phyloP scores from a whole-genome alignment of 2,329 filamentous ascomycete genomes.

The Calonectria pseudoturangicola region DNA sequence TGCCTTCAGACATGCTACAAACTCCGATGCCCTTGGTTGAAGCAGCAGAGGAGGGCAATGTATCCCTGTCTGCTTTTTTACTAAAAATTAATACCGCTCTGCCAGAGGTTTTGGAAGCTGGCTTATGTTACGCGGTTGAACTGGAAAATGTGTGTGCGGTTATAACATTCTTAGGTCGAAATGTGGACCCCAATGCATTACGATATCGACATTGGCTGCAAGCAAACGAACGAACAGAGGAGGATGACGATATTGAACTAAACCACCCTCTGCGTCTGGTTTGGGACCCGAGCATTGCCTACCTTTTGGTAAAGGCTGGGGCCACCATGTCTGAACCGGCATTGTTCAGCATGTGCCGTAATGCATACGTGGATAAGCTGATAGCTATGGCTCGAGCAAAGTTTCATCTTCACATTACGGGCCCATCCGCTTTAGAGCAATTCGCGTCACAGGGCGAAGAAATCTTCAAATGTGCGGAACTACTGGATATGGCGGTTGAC shows the following conservation, averaged over 20 bases:
- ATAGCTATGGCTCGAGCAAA: not conserved
- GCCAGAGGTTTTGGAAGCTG: not conserved
- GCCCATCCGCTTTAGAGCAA: not conserved
- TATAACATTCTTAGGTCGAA: conserved; percentile 7
- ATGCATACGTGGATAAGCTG: too few species aligned
- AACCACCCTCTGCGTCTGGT: not conserved
- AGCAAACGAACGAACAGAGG: not conserved
- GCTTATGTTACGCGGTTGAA: not conserved
- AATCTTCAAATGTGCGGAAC: not conserved
- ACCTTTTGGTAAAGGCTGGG: not conserved
- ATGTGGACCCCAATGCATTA: conserved; percentile 18
- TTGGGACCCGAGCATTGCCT: not conserved
- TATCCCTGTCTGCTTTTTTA: too few species aligned
- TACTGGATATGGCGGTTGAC: conserved; percentile 11
- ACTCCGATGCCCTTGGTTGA: too few species aligned
- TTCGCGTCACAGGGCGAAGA: not conserved
- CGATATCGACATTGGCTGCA: not conserved
- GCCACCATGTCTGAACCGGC: not conserved
- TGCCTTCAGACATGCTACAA: too few species aligned
- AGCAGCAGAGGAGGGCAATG: too few species aligned
- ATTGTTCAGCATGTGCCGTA: not conserved
- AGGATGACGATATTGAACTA: not conserved
- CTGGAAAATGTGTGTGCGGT: not conserved
- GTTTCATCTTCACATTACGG: not conserved
- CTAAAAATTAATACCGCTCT: too few species aligned